Conservation (phyloP, 768 basidiomycete species). For the Flagelloscypha sp. region DNA sequence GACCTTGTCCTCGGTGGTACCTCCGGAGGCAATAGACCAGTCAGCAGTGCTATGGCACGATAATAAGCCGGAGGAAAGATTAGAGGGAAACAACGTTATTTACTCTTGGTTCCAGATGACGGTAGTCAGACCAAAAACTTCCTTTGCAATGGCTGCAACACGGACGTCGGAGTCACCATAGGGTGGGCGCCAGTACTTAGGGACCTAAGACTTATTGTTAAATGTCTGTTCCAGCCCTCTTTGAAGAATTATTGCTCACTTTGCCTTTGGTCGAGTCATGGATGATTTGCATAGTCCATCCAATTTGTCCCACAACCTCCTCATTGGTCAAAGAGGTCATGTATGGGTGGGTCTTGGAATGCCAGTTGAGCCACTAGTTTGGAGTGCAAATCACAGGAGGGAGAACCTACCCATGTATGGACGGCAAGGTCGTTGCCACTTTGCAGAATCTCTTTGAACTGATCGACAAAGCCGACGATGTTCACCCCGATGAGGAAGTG, state of each 20-base stretch:
- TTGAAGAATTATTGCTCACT: too few relatives aligned
- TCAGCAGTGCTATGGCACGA: conserved; percentile 72
- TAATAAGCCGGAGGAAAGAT: too few relatives aligned
- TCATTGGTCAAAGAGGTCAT: conserved; percentile 42
- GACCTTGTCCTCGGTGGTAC: too few relatives aligned
- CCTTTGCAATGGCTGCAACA: conserved; percentile 75
- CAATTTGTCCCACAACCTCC: conserved; percentile 43
- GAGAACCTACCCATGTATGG: conserved; percentile 38
- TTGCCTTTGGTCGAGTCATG: conserved; percentile 75
- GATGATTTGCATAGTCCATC: conserved; percentile 75
- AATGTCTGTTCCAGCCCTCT: too few relatives aligned
- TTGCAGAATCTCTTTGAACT: conserved; percentile 4
- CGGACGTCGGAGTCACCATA: conserved; percentile 73
- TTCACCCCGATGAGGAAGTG: conserved; percentile 44
- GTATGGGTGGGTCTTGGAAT: conserved; percentile 41
- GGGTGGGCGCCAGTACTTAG: conserved; percentile 58
- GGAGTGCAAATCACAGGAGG: too few relatives aligned
- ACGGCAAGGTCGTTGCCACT: conserved; percentile 22
- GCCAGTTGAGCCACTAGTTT: too few relatives aligned
- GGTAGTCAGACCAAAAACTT: conserved; percentile 76
- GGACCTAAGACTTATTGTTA: too few relatives aligned
- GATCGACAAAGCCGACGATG: conserved; percentile 5
- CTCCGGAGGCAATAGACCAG: conserved; percentile 51
- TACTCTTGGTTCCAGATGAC: conserved; percentile 90
- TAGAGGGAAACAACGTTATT: too few relatives aligned